Base-by-base conservation (phyloP, 2,329 filamentous ascomycete species). In the Thielaviopsis punctulata region DNA sequence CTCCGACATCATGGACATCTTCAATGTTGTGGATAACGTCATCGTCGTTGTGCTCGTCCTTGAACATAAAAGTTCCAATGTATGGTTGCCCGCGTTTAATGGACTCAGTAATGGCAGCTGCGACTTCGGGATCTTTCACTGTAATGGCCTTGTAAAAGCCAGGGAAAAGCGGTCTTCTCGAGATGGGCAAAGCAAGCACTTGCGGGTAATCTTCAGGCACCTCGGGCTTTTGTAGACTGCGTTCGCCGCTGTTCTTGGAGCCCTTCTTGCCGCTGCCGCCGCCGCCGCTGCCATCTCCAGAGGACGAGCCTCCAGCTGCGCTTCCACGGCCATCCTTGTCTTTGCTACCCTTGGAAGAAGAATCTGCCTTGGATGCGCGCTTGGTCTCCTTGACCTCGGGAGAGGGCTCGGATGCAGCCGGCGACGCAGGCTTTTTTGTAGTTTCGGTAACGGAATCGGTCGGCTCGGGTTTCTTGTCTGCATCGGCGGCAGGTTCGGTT, bases 91-190 rank as follows among this genome's bases (percentile, higher is more conserved):
- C 92, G 50, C 90, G 77, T 73, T 94, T 95, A 64, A 96, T 86
- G 75, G 95, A 92, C 63, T 98, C 93, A 54, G 89, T 84, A 58
- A 98, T 94, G 21, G 92, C 92, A 39, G 82, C 80, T 13, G 89
- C 84, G 33, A 98, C 92, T 60, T 92, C 85, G 18, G 85, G 86
- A 62, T 98, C 88, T 63, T 86, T 83, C 59, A 98, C 94, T 3
- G 90, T 98, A 59, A 98, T 92, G 9, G 92, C 90, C 68, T 98
- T 98, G 72, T 98, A 98, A 68, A 96, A 98, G 1, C 92, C 92
- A 1, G 92, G 92, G 67, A 96, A 98, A 12, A 98, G 71, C 10
- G 92, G 92, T 51, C 92, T 77, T 65, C 93, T 88, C 24, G 87
- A 85, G 61, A 98, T 95, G 7, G 92, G 92, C 52, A 98, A 94